A percentile compares a stretch with the other conserved stretches of the same genome.
These are phyloP conservation scores for Rhizomucor pusillus DNA, from an alignment of 371 early-diverging fungal genomes.

Conservation along the genomic window DNA sequence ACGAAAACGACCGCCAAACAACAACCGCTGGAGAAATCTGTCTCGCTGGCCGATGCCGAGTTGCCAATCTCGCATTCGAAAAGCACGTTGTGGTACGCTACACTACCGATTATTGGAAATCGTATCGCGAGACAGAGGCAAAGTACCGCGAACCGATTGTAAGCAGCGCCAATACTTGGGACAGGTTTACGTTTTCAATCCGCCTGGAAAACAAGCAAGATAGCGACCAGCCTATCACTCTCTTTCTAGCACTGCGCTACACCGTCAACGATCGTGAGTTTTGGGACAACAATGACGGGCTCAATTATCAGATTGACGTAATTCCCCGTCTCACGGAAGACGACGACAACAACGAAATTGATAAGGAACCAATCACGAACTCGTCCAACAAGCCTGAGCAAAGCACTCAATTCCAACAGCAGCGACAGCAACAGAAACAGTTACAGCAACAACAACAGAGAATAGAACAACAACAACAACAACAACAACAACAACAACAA, in stretches of 20 bases:
- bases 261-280: constrained; percentile 59
- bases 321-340: constrained; percentile 2
- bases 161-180: constrained; percentile 32
- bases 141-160: constrained; percentile 47
- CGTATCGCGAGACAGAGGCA: constrained; percentile 57
- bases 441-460: not conserved
- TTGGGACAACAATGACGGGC: constrained; percentile 84
- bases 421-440: not conserved
- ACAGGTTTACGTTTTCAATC: constrained; percentile 30
- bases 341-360: not conserved
- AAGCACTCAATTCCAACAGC: not conserved
- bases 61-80: constrained; percentile 76
- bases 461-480: too few relatives aligned
- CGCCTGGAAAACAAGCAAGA: constrained; percentile 4
- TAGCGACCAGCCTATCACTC: constrained; percentile 2
- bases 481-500: too few relatives aligned
- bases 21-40: constrained; percentile 8
- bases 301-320: constrained; percentile 60
- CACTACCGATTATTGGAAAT: constrained; percentile 69
- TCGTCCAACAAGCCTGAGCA: constrained; percentile 1
- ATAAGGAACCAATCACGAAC: constrained; percentile 3
- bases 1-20: constrained; percentile 21
- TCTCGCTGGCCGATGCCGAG: constrained; percentile 59
- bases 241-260: constrained; percentile 39
- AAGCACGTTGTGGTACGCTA: constrained; percentile 70